Conservation (phyloP, 805 yeast species). For the Hanseniaspora meyeri region DNA sequence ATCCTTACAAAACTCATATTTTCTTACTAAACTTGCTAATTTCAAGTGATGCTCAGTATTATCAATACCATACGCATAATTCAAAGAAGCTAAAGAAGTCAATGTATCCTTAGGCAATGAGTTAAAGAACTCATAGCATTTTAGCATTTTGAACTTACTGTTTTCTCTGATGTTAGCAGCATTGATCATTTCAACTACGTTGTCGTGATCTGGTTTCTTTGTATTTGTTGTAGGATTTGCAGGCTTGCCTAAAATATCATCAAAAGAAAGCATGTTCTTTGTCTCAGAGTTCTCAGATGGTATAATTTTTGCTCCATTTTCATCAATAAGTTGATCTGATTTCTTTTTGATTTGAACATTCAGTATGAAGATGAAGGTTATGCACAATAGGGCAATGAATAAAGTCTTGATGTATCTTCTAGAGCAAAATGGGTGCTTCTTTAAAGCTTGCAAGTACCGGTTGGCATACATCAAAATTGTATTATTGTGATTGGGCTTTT, state of each 20-base stretch:
- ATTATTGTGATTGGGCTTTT: not conserved
- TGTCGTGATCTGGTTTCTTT: not conserved
- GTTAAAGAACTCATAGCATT: slow-evolving; percentile 4
- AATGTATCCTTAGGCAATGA: not conserved
- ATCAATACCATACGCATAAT: not conserved
- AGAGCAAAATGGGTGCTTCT: not conserved
- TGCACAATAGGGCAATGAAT: not conserved
- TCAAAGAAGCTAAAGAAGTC: not conserved
- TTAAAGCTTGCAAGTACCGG: not conserved
- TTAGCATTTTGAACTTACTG: not conserved
- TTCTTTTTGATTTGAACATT: not conserved
- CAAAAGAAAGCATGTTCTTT: slow-evolving; percentile 1
- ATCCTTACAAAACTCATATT: slow-evolving; percentile 6
- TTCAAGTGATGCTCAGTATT: not conserved
- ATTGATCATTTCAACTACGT: not conserved
- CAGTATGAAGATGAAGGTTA: not conserved
- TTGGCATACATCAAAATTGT: not conserved
- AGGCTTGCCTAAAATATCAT: slow-evolving; percentile 10
- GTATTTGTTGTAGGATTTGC: not conserved
- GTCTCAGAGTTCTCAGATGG: not conserved
- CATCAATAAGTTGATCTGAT: not conserved
- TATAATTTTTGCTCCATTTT: not conserved
- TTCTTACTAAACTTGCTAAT: not conserved
- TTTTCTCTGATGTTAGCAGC: not conserved
- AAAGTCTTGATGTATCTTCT: not conserved